Percentiles rank a stretch among this genome's conserved stretches.
phyloP scores from a whole-genome alignment of 345 rosid species.

The Aquilaria malaccensis region DNA sequence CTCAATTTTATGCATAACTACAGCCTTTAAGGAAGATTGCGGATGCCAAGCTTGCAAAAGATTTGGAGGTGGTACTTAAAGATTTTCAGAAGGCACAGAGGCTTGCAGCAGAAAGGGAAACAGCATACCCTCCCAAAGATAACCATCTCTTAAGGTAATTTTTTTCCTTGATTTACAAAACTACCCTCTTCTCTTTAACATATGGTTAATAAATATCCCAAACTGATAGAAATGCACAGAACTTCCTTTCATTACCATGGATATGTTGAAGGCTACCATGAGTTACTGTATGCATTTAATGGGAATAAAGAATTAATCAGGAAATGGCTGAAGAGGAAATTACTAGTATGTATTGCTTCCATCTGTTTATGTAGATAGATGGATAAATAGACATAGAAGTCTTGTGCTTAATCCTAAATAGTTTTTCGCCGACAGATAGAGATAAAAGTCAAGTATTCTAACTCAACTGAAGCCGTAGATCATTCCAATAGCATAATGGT shows the following conservation, averaged over 20 bases:
- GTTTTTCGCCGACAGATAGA: too few species aligned
- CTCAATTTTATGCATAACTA: conserved; percentile 10
- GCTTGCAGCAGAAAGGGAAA: conserved; percentile 72
- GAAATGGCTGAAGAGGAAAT: too few species aligned
- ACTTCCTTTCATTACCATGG: not conserved
- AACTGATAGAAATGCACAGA: not conserved
- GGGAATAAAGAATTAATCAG: not conserved
- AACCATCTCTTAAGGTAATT: conserved; percentile 45
- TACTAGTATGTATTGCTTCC: too few species aligned
- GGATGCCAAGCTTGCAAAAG: conserved; percentile 76
- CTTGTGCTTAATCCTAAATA: too few species aligned
- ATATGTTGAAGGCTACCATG: not conserved
- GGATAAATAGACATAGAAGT: too few species aligned
- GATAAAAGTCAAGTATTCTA: too few species aligned
- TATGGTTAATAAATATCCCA: not conserved
- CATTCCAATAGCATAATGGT: too few species aligned
- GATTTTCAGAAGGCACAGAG: conserved; percentile 75
- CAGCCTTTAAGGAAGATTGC: conserved; percentile 65
- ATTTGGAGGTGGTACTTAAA: conserved; percentile 53
- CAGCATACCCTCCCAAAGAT: conserved; percentile 38
- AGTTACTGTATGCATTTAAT: not conserved
- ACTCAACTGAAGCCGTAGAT: too few species aligned
- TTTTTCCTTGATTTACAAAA: not conserved
- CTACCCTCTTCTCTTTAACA: not conserved
- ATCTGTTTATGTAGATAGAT: too few species aligned